Evolutionary conservation across 768 basidiomycete species (phyloP).

Genomic region (Collybia sordida): DNA sequence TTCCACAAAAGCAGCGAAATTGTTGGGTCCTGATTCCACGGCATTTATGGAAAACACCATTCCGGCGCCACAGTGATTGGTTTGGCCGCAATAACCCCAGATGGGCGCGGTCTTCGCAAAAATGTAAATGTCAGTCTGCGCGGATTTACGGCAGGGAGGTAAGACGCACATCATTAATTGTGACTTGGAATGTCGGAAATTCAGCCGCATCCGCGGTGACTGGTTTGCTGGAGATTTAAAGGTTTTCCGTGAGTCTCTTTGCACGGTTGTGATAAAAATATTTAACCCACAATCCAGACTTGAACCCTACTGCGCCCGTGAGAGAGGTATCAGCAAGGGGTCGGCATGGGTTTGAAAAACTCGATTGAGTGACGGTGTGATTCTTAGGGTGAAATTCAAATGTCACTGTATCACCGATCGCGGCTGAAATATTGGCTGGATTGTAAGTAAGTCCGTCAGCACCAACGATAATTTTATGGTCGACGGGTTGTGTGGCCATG

Average conservation of each 20-base stretch:
- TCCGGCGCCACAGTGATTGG: conserved; percentile 50
- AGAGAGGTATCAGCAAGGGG: conserved; percentile 17
- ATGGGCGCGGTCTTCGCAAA: conserved; percentile 42
- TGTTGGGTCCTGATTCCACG: conserved; percentile 46
- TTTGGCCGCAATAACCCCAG: conserved; percentile 60
- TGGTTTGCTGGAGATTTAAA: conserved; percentile 37
- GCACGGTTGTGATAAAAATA: not conserved
- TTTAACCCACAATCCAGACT: conserved; percentile 42
- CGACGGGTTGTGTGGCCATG: conserved; percentile 19
- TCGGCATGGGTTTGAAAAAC: conserved; percentile 35
- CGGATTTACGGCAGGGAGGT: not conserved
- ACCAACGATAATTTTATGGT: conserved; percentile 40
- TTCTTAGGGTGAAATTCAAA: conserved; percentile 48
- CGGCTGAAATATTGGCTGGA: conserved; percentile 38
- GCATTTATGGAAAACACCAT: conserved; percentile 71
- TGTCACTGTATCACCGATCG: conserved; percentile 40
- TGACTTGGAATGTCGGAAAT: conserved; percentile 48
- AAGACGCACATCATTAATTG: conserved; percentile 41
- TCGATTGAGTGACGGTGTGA: conserved; percentile 46
- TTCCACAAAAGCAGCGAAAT: conserved; percentile 48
- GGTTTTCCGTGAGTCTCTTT: not conserved
- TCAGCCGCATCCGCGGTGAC: conserved; percentile 36
- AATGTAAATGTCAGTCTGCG: not conserved
- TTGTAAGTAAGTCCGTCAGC: conserved; percentile 30
- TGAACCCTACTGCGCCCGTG: conserved; percentile 30